These are phyloP conservation scores for Fusarium ramigenum DNA, from an alignment of 2,329 filamentous ascomycete species.

Conservation along the genomic window DNA sequence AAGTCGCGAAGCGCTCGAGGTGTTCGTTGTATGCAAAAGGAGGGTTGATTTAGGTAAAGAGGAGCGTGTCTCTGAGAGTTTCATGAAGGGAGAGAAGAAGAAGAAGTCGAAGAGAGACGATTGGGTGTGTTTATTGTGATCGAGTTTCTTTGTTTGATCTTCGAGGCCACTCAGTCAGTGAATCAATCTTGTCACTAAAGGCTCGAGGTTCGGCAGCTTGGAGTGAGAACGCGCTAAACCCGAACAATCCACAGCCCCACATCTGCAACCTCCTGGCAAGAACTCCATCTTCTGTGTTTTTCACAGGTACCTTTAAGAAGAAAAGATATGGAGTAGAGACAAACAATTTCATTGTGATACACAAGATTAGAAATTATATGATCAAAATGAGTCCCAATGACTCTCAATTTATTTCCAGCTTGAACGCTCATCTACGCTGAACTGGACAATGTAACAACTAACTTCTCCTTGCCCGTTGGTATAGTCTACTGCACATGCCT, in stretches of 20 bases:
- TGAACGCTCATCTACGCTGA: background rate
- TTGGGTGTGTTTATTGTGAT: background rate
- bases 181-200: background rate
- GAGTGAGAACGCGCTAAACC: background rate
- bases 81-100: background rate
- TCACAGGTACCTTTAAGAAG: background rate
- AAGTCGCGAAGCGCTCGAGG: background rate
- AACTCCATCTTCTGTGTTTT: background rate
- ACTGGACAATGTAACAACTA: background rate
- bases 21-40: background rate
- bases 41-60: background rate
- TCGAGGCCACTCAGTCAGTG: background rate
- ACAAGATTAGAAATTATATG: background rate
- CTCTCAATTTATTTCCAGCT: background rate
- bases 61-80: background rate
- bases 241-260: background rate
- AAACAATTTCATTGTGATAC: background rate
- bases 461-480: slow-evolving; percentile 16
- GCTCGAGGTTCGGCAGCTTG: background rate
- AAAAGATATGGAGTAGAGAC: no score
- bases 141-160: slow-evolving; percentile 12
- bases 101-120: background rate
- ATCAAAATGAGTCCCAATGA: background rate
- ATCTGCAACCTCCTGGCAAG: background rate
- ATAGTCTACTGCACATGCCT: slow-evolving; percentile 13